phyloP scores from a whole-genome alignment of 495 filamentous ascomycete genomes.

The Sporormia fimetaria region DNA sequence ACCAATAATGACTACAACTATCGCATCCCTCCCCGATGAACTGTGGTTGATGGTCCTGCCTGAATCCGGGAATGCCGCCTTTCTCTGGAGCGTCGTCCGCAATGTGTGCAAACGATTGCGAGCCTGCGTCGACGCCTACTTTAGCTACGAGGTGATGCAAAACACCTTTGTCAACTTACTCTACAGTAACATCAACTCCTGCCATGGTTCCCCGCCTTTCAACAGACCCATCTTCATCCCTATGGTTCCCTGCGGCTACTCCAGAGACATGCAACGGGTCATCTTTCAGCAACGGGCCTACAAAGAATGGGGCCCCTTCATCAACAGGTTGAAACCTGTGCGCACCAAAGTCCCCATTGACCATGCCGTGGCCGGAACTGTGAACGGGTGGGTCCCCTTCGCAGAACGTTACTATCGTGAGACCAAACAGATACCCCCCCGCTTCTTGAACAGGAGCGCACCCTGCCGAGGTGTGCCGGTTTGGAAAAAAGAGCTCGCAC shows the following conservation, averaged over 20 bases:
- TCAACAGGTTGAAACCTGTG: too few relatives aligned
- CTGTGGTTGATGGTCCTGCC: conserved; percentile 17
- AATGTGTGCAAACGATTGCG: conserved; percentile 10
- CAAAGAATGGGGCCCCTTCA: too few relatives aligned
- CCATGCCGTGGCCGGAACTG: background rate
- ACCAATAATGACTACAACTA: too few relatives aligned
- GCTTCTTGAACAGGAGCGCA: conserved; percentile 7
- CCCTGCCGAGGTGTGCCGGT: background rate
- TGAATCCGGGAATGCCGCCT: conserved; percentile 1
- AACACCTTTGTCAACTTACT: conserved; percentile 14
- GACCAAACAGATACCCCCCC: background rate
- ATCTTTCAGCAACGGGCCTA: conserved; percentile 11
- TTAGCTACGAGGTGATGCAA: conserved; percentile 6
- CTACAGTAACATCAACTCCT: conserved; percentile 16
- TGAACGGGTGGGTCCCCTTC: conserved; percentile 18
- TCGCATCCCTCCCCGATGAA: conserved; percentile 10
- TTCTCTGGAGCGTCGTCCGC: conserved; percentile 12
- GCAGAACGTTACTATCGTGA: conserved; percentile 12
- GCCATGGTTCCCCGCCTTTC: background rate
- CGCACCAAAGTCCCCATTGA: too few relatives aligned
- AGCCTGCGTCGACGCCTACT: conserved; percentile 13
- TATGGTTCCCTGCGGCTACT: conserved; percentile 12
- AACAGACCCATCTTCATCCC: conserved; percentile 10
- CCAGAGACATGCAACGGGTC: conserved; percentile 3
- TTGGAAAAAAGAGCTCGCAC: conserved; percentile 3